phyloP scores from a whole-genome alignment of 805 yeast species.

The Kluyveromyces lactis region DNA sequence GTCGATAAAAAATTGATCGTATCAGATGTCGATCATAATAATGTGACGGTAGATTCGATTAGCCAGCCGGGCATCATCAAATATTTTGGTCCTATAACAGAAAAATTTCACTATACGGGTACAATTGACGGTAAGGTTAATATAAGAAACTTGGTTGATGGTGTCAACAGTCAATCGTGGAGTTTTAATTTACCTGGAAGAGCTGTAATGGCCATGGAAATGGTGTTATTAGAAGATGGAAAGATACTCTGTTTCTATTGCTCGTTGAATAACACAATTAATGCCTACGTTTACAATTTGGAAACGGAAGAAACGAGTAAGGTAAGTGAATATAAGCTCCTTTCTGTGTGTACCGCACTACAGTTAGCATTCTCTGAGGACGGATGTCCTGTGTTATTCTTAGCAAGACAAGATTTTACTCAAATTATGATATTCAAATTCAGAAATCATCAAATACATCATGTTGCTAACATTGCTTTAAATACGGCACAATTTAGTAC shows the following conservation, averaged over 20 bases:
- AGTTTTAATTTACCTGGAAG: constrained; percentile 31
- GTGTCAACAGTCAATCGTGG: not conserved
- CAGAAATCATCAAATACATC: constrained; percentile 20
- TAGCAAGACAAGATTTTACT: constrained; percentile 55
- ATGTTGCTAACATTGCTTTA: constrained; percentile 43
- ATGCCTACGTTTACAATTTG: constrained; percentile 22
- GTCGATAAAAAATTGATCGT: constrained; percentile 1
- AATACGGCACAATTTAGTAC: constrained; percentile 68
- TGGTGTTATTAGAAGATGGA: constrained; percentile 9
- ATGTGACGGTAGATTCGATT: not conserved
- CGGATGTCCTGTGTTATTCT: constrained; percentile 35
- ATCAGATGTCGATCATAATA: constrained; percentile 4
- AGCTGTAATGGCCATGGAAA: constrained; percentile 31
- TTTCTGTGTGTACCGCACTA: constrained; percentile 47
- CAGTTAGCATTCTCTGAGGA: constrained; percentile 26
- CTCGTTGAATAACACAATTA: constrained; percentile 51
- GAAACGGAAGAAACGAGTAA: constrained; percentile 5
- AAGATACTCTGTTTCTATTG: constrained; percentile 35
- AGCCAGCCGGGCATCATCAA: constrained; percentile 12
- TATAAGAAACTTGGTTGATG: constrained; percentile 3
- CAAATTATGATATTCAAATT: constrained; percentile 31
- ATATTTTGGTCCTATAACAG: constrained; percentile 15
- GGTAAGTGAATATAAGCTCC: constrained; percentile 29
- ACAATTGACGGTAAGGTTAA: constrained; percentile 20
- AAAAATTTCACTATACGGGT: constrained; percentile 12